Conservation (phyloP, 169 alveolate genomes). For the Cryptosporidium parvum region DNA sequence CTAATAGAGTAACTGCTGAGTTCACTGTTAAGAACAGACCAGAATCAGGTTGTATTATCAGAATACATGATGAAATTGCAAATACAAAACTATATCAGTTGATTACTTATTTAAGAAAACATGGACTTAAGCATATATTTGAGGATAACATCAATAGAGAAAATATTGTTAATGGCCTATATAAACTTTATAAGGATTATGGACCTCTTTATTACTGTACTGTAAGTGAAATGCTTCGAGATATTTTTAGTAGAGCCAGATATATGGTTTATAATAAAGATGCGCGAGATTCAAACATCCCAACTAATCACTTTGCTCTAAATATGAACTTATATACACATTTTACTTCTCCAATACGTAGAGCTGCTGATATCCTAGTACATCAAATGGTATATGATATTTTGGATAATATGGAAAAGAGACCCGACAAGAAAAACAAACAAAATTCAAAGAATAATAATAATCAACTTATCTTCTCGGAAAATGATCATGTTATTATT, state of each 20-base stretch:
- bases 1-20: constrained; percentile 84
- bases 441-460: neutral
- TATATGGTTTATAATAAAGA: neutral
- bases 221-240: constrained; percentile 31
- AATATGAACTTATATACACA: constrained; percentile 88
- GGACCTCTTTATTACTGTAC: constrained; percentile 11
- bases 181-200: neutral
- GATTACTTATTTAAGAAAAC: constrained; percentile 9
- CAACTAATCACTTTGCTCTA: constrained; percentile 85
- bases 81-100: neutral
- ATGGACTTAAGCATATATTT: constrained; percentile 1
- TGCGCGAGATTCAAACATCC: neutral
- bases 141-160: neutral
- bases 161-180: constrained; percentile 8
- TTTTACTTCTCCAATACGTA: constrained; percentile 91
- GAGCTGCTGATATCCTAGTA: constrained; percentile 90
- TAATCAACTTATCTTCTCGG: neutral
- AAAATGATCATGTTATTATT: neutral
- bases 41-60: neutral
- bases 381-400: constrained; percentile 88
- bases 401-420: constrained; percentile 70
- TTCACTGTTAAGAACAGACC: neutral
- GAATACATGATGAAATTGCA: constrained; percentile 16
- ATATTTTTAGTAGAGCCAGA: constrained; percentile 48
- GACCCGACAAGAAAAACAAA: neutral